These are phyloP conservation scores for Hypoxylon lenormandii DNA, from an alignment of 495 filamentous ascomycete species.

Conservation along the genomic window DNA sequence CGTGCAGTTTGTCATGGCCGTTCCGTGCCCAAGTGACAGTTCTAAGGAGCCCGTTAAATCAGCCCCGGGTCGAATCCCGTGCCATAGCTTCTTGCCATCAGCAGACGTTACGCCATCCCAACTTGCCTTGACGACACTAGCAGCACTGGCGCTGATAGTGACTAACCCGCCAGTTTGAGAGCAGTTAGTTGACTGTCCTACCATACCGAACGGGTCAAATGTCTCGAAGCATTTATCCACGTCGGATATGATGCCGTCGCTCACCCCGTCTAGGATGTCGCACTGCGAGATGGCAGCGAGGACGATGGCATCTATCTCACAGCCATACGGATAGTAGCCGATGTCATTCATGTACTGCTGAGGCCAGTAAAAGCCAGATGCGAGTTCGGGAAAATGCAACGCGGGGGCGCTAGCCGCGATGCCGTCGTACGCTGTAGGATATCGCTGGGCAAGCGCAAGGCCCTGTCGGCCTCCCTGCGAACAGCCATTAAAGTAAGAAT, in stretches of 20 bases:
- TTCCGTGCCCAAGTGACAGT: background rate
- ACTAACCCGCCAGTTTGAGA: background rate
- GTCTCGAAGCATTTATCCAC: conserved; percentile 31
- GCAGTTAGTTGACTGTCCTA: conserved; percentile 37
- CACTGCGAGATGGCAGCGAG: conserved; percentile 50
- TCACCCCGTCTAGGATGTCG: conserved; percentile 54
- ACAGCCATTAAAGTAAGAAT: conserved; percentile 60
- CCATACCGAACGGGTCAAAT: conserved; percentile 40
- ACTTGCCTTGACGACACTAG: conserved; percentile 42
- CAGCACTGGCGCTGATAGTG: conserved; percentile 34
- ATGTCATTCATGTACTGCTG: conserved; percentile 45
- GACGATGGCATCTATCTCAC: conserved; percentile 52
- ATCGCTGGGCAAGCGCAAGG: conserved; percentile 49
- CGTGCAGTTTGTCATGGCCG: conserved; percentile 26
- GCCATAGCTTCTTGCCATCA: conserved; percentile 31
- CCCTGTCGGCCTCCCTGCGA: conserved; percentile 55
- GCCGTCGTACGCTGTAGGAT: conserved; percentile 52
- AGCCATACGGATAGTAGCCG: conserved; percentile 34
- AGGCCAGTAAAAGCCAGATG: conserved; percentile 34
- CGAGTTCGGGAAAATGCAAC: conserved; percentile 46
- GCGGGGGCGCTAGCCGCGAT: conserved; percentile 52
- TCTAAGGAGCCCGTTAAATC: conserved; percentile 9
- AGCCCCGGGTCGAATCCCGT: conserved; percentile 24
- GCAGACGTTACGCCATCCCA: conserved; percentile 34
- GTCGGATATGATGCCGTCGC: conserved; percentile 51